Conservation (phyloP, 2,329 filamentous ascomycete species). For the Neofusicoccum kwambonambiense region DNA sequence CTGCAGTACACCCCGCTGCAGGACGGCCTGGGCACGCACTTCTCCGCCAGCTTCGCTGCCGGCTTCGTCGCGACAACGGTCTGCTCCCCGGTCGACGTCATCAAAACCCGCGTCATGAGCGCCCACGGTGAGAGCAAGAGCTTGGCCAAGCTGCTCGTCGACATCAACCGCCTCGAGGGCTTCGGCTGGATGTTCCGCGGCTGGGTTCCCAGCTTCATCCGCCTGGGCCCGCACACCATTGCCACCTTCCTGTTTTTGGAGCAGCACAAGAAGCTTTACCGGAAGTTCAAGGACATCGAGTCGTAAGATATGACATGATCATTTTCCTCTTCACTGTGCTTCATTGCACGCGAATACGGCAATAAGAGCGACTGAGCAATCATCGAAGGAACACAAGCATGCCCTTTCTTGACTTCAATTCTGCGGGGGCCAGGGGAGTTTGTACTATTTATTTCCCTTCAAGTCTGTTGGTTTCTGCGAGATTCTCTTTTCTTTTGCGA, state of each 20-base stretch:
- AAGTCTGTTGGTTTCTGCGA: background rate
- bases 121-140: slow-evolving; percentile 52
- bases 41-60: slow-evolving; percentile 72
- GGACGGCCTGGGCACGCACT: slow-evolving; percentile 73
- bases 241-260: slow-evolving; percentile 85
- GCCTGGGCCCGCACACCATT: slow-evolving; percentile 73
- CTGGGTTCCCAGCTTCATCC: slow-evolving; percentile 77
- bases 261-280: slow-evolving; percentile 77
- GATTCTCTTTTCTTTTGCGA: background rate
- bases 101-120: slow-evolving; percentile 87
- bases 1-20: slow-evolving; percentile 63
- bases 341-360: background rate
- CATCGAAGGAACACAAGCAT: background rate
- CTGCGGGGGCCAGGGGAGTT: background rate
- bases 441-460: background rate
- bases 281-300: slow-evolving; percentile 4
- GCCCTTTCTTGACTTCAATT: background rate
- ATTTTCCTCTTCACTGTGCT: background rate
- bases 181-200: slow-evolving; percentile 84
- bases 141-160: slow-evolving; percentile 60
- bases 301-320: background rate
- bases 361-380: background rate
- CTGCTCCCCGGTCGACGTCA: slow-evolving; percentile 81
- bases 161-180: slow-evolving; percentile 70
- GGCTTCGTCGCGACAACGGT: slow-evolving; percentile 82